A percentile compares a stretch with the other conserved stretches of the same genome.
phyloP scores from a whole-genome alignment of 441 rosid genomes.

The Caryocar brasiliense region DNA sequence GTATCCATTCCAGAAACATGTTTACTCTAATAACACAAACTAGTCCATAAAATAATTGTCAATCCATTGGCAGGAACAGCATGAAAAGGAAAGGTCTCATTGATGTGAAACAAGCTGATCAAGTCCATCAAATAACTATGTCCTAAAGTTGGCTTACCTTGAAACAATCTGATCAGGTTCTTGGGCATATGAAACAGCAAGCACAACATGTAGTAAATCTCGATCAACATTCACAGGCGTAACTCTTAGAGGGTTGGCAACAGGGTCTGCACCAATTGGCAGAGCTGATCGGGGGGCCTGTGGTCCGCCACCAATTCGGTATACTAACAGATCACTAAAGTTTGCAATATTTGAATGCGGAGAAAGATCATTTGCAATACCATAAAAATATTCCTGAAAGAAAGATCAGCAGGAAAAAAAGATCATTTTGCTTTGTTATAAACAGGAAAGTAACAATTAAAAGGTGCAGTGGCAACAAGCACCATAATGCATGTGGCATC shows the following conservation, averaged over 20 bases:
- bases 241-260: conserved; percentile 55
- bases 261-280: conserved; percentile 66
- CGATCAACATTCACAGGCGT: conserved; percentile 50
- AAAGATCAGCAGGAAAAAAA: too few species aligned
- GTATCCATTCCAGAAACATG: too few species aligned
- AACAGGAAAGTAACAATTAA: neutral
- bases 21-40: too few species aligned
- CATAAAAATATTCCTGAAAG: conserved; percentile 74
- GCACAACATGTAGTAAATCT: conserved; percentile 60
- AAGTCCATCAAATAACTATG: too few species aligned
- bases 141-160: conserved; percentile 37
- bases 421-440: neutral
- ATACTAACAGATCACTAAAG: conserved; percentile 56
- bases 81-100: too few species aligned
- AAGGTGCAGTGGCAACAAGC: too few species aligned
- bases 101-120: too few species aligned
- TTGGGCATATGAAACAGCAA: conserved; percentile 76
- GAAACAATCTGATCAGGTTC: conserved; percentile 65
- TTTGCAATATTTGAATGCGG: conserved; percentile 57
- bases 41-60: too few species aligned
- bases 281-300: conserved; percentile 79
- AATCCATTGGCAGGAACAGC: too few species aligned
- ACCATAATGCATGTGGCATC: too few species aligned
- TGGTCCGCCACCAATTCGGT: conserved; percentile 79
- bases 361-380: conserved; percentile 63